Base-by-base conservation (phyloP, 208 protist genomes). In the Crithidia expoeki region DNA sequence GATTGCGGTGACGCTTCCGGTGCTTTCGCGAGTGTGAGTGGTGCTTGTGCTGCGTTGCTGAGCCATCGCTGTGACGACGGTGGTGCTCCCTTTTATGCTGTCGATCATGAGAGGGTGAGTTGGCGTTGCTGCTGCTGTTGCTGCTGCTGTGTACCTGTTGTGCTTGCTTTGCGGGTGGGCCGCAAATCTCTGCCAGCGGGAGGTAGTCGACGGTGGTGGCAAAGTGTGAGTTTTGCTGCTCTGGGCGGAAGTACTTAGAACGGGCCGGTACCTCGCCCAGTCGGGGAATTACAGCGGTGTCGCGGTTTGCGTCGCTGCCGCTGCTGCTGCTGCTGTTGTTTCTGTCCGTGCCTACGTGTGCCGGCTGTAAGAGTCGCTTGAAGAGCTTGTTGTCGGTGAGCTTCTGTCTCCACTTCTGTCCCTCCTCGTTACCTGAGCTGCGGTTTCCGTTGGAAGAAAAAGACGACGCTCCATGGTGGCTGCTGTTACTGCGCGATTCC, bases 361-460 rank as follows among this genome's bases (percentile, higher is more conserved):
- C 2, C n/a, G 63, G 64, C 44, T 68, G 69, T 65, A 76, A 50
- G 1, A 81, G 59, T 0, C 72, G 72, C 66, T 70, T 62, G 38
- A 75, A 74, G 30, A 77, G 21, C 38, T 81, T 81, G 14, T 10
- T 74, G 27, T 72, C 76, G 1, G 52, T 55, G 5, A 81, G 16
- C 42, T 51, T 73, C 51, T 75, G 58, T 17, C 49, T 51, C 76
- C 70, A 77, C 28, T 72, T 60, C 40, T 72, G 66, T 11, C 56
- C 60, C 2, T 74, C 69, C 4, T 67, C 64, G 50, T 36, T 59
- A 21, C 44, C 44, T 1, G n/a, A 32, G 34, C 32, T 19, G 16
- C 25, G 36, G 21, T n/a, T 5, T 9, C 16, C 16, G 42, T 47
- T 9, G 25, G 25, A 11, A 33, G 52, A 38, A 4, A 30, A 33